Percentiles rank a stretch among this genome's conserved stretches.
Evolutionary conservation across 345 rosid genomes (phyloP).

Genomic region (Limnanthes douglasii): DNA sequence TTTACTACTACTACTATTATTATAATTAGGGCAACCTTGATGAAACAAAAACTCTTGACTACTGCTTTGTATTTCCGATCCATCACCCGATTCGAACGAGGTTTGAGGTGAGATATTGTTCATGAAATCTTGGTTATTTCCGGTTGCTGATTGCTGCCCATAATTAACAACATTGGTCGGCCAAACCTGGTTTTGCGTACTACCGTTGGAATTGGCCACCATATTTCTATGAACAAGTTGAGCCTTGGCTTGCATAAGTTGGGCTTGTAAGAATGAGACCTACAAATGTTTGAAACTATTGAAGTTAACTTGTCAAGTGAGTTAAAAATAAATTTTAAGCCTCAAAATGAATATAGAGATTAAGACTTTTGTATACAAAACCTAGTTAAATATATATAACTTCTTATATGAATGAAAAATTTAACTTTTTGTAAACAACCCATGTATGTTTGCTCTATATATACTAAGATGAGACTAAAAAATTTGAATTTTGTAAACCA

Average conservation of each 20-base stretch:
- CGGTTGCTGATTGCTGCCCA: conserved; percentile 15
- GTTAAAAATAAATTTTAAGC: no score
- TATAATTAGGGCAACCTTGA: conserved; percentile 7
- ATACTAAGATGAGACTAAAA: not conserved
- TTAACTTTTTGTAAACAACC: not conserved
- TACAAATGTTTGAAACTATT: conserved; percentile 2
- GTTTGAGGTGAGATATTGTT: conserved; percentile 62
- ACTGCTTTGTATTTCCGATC: conserved; percentile 20
- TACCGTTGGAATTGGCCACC: no score
- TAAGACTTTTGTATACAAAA: conserved; percentile 5
- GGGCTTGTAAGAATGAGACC: conserved; percentile 86
- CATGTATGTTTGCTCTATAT: no score
- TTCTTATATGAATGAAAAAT: no score
- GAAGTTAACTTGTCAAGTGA: no score
- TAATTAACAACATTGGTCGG: conserved; percentile 7
- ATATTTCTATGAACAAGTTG: conserved; percentile 38
- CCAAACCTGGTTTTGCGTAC: no score
- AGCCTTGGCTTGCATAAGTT: conserved; percentile 75
- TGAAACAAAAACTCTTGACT: conserved; percentile 19
- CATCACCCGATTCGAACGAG: conserved; percentile 47
- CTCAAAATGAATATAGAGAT: no score
- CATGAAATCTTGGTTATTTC: conserved; percentile 14
- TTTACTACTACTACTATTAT: conserved; percentile 3
- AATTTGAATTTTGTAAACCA: conserved; percentile 1
- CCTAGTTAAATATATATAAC: not conserved